Evolutionary conservation across 331 rosid genomes (phyloP), one percentile per base, ranked within the genome.

Genomic region (Malus hybrid): DNA sequence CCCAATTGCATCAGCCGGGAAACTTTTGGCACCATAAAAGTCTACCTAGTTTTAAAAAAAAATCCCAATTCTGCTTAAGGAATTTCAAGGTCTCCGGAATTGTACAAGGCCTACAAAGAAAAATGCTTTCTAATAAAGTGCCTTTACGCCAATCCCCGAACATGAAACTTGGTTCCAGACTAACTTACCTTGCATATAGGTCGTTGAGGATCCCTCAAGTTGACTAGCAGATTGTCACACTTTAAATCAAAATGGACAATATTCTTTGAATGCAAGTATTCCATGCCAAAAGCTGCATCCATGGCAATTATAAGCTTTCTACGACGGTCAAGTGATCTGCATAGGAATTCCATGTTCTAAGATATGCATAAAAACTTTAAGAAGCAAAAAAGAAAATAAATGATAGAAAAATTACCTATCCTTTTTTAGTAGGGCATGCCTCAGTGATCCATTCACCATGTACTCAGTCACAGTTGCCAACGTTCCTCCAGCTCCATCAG

Each of bases 281-380:
- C 91, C 94, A 89, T 87, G 42, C 94, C 94, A 74, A 89, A 89
- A 76, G 94, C 90, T 39, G 94, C 94, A 87, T 89, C 94, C 91
- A 87, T 89, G 84, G 91, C 91, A 76, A 89, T 87, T 71, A 85
- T 80, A 65, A 89, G 90, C 88, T 79, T 89, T 80, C 76, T 87
- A 74, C 85, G 83, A 29, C 76, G 80, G 85, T 87, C 94, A 76
- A 89, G 91, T 71, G 79, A 82, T 79, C 94, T 87, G 91, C 85
- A 81, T 14, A 56, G 62, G 42, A 76, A 70, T 79, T 54, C 77
- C 68, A 81, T 29, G 63, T 69, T 80, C 39, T 54, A 81, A 77
- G 65, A 76, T 14, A 59, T 7, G 42, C 61, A 80, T 70, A 74
- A 70, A 80, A 74, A 82, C 52, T 19, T 54, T 42, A 54, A 67